These are phyloP conservation scores for Protostelium mycophagum DNA, from an alignment of 78 protist genomes.

Conservation along the genomic window DNA sequence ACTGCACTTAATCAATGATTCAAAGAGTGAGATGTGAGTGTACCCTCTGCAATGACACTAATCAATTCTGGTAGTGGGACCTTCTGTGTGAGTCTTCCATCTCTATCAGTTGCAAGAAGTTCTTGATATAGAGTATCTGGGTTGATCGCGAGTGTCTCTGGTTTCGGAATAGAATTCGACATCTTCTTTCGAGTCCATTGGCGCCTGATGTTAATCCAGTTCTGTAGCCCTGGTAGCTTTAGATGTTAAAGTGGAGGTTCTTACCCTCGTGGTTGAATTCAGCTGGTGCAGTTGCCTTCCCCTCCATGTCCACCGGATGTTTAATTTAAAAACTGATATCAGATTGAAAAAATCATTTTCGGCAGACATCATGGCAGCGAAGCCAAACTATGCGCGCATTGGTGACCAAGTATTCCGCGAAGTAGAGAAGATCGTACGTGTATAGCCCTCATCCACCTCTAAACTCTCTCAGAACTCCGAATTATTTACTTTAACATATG, in stretches of 20 bases:
- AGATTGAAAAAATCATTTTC: too few relatives aligned
- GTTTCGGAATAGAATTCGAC: background rate
- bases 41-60: background rate
- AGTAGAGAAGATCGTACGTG: constrained; percentile 29
- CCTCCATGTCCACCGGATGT: too few relatives aligned
- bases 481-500: constrained; percentile 95
- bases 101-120: background rate
- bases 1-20: background rate
- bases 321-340: too few relatives aligned
- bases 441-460: constrained; percentile 50
- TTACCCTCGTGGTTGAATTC: background rate
- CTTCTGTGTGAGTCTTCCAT: background rate
- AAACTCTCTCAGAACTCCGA: constrained; percentile 83
- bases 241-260: background rate
- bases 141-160: background rate
- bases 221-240: background rate
- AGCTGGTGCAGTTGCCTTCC: background rate
- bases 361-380: background rate
- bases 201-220: background rate
- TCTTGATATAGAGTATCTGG: background rate
- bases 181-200: background rate
- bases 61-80: background rate
- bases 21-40: background rate
- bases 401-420: background rate
- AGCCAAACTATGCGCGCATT: background rate